These are phyloP conservation scores for Buddleja alternifolia DNA, from an alignment of 257 asterid species.

Conservation along the genomic window DNA sequence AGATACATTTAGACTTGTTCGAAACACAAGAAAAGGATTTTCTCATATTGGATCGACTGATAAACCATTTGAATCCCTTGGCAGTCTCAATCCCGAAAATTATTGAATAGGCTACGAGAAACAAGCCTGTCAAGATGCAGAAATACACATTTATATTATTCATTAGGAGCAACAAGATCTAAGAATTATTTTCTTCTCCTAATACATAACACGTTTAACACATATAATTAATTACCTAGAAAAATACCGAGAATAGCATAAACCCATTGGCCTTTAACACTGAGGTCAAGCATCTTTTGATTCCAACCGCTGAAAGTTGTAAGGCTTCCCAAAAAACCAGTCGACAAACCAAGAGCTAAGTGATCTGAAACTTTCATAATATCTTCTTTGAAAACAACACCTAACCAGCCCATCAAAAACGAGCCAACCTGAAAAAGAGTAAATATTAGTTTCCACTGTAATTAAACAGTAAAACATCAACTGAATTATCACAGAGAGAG, in stretches of 20 bases:
- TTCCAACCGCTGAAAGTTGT: constrained; percentile 99
- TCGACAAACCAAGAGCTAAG: constrained; percentile 75
- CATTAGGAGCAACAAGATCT: neutral
- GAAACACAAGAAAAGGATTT: constrained; percentile 28
- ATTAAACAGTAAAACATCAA: neutral
- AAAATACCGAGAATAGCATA: constrained; percentile 70
- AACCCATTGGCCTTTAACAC: constrained; percentile 69
- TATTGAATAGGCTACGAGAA: constrained; percentile 69
- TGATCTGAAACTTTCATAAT: constrained; percentile 64
- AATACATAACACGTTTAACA: neutral
- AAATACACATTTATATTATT: neutral
- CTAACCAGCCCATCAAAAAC: constrained; percentile 97
- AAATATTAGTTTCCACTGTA: neutral
- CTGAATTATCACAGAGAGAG: constrained; percentile 26
- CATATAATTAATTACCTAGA: constrained; percentile 45
- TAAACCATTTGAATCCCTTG: constrained; percentile 56
- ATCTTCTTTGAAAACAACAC: constrained; percentile 78
- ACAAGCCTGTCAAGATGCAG: constrained; percentile 57
- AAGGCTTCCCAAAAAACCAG: constrained; percentile 94
- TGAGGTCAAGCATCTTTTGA: constrained; percentile 85
- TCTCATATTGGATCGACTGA: constrained; percentile 24
- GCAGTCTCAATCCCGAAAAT: constrained; percentile 77
- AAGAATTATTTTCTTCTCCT: neutral
- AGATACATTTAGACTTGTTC: constrained; percentile 32
- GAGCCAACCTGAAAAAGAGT: constrained; percentile 74